These are phyloP conservation scores for Trypanosoma theileri DNA, from an alignment of 208 protist genomes.

Conservation along the genomic window DNA sequence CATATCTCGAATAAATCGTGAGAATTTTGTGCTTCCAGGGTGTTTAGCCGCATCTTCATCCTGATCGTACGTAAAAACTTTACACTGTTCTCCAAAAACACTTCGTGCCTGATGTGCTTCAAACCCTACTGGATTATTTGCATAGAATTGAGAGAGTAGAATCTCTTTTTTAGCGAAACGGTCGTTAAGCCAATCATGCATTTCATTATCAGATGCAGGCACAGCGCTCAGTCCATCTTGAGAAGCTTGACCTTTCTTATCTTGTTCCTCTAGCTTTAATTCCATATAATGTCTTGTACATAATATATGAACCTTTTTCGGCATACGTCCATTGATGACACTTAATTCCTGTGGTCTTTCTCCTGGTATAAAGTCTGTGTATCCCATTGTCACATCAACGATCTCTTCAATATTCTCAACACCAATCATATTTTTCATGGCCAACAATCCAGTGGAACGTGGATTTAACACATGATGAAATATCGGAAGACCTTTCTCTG, in stretches of 20 bases:
- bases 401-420: slow-evolving; percentile 63
- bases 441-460: slow-evolving; percentile 67
- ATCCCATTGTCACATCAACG: slow-evolving; percentile 85
- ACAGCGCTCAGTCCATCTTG: slow-evolving; percentile 3
- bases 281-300: slow-evolving; percentile 37
- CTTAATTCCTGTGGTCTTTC: slow-evolving; percentile 65
- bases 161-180: slow-evolving; percentile 84
- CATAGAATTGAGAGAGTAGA: slow-evolving; percentile 72
- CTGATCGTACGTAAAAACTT: slow-evolving; percentile 55
- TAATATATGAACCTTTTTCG: slow-evolving; percentile 76
- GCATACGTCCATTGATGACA: slow-evolving; percentile 68
- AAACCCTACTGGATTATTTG: slow-evolving; percentile 64
- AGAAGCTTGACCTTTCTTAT: neutral
- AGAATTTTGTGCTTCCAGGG: slow-evolving; percentile 20
- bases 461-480: slow-evolving; percentile 85
- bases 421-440: slow-evolving; percentile 73
- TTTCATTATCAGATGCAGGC: slow-evolving; percentile 42
- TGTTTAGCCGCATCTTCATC: slow-evolving; percentile 29
- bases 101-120: slow-evolving; percentile 50
- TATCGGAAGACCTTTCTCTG: slow-evolving; percentile 42
- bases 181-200: slow-evolving; percentile 62
- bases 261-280: neutral
- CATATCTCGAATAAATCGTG: slow-evolving; percentile 20
- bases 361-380: slow-evolving; percentile 60
- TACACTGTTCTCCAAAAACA: slow-evolving; percentile 52